Conservation (phyloP, 176 grass and related monocot species). For the Phoenix dactylifera region DNA sequence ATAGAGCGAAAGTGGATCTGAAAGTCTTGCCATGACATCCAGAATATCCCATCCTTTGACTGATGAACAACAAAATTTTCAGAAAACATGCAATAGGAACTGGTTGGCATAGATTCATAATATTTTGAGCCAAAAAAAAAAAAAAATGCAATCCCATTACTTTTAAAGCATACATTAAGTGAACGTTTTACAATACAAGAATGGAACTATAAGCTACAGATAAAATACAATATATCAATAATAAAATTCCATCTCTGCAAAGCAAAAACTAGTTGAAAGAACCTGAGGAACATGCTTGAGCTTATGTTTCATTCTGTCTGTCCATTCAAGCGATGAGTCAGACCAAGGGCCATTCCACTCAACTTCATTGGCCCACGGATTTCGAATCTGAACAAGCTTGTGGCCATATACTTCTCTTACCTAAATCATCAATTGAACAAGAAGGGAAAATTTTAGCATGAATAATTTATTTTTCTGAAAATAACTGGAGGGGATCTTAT, state of each 20-base stretch:
- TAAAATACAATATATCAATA: not conserved
- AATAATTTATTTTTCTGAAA: not conserved
- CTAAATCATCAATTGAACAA: slow-evolving; percentile 35
- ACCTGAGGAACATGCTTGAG: slow-evolving; percentile 98
- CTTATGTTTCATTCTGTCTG: slow-evolving; percentile 97
- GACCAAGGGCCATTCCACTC: slow-evolving; percentile 99
- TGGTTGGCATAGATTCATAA: not conserved
- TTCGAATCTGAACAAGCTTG: slow-evolving; percentile 97
- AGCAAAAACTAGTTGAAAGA: slow-evolving; percentile 2
- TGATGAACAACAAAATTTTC: slow-evolving; percentile 27
- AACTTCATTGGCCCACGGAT: slow-evolving; percentile 98
- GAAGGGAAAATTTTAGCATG: not conserved
- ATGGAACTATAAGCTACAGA: too few species aligned
- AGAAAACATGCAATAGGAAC: slow-evolving; percentile 6
- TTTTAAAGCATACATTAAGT: too few species aligned
- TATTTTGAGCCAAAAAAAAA: too few species aligned
- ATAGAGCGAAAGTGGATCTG: slow-evolving; percentile 99
- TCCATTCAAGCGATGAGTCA: slow-evolving; percentile 84
- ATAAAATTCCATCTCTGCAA: slow-evolving; percentile 12
- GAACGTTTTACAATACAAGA: too few species aligned
- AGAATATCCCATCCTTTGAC: slow-evolving; percentile 97
- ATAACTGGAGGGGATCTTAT: slow-evolving; percentile 15
- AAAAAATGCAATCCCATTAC: too few species aligned
- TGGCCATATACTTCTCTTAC: slow-evolving; percentile 95
- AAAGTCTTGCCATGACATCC: slow-evolving; percentile 99